Evolutionary conservation across 2,329 filamentous ascomycete genomes (phyloP), one percentile per base, ranked within the genome.

Genomic region (Ceratocystis diversiconidia): DNA sequence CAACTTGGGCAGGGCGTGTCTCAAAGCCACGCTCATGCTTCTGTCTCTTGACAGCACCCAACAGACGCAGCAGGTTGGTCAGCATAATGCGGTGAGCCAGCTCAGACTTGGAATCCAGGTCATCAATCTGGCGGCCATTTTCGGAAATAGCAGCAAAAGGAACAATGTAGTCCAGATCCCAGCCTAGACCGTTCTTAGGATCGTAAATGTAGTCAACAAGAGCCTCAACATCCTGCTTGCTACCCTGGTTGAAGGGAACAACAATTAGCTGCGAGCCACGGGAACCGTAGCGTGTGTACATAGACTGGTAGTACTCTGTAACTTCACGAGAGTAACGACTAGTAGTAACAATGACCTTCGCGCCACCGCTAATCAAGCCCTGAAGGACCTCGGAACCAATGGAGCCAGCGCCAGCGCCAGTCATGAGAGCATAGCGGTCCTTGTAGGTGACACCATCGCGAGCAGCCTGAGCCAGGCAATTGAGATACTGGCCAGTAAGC

Each of bases 31-130:
- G 86, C 70, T 87, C 82, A 32, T 87, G 82, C 81, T 99, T 99
- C 75, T 97, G 89, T 5, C 85, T 78, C 82, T 97, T 99, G 77
- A 99, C 87, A 69, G 80, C 85, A 71, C 94, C 94, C 65, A 99
- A 82, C 68, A 99, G 86, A 71, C 94, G 90, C 69, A 97, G 80
- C 8, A 99, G 81, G 76, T 99, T 99, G 72, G 94, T 99, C 75
- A 99, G 80, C 94, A 99, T 97, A 79, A 99, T 96, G 70, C 94
- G 90, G 76, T 99, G 94, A 70, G 94, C 94, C 69, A 99, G 85
- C 79, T 99, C 94, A 15, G 94, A 97, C 77, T 94, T 95, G 69
- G 92, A 96, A 76, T 99, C 95, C 69, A 99, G 92, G 74, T 81
- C 87, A 74, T 99, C 94, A 68, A 99, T 97, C 76, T 99, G 92